phyloP scores from a whole-genome alignment of 257 asterid genomes.

The Solanum chmielewskii region DNA sequence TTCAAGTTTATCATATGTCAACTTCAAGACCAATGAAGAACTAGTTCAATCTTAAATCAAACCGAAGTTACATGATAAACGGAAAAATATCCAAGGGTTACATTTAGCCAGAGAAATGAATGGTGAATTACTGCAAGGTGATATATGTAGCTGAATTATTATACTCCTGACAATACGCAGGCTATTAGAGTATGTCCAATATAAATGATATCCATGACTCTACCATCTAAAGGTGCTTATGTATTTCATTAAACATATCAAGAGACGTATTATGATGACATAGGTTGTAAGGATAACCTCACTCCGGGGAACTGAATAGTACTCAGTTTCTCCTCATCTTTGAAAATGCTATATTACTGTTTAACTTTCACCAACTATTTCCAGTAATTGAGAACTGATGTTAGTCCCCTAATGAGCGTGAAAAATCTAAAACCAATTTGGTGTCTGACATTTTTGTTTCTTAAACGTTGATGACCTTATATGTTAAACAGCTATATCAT shows the following conservation, averaged over 20 bases:
- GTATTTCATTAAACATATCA: background rate
- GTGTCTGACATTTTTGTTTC: background rate
- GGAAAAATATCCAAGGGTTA: background rate
- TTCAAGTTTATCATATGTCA: background rate
- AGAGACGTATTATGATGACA: background rate
- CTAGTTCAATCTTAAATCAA: background rate
- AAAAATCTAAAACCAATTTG: background rate
- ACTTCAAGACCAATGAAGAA: background rate
- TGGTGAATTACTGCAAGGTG: background rate
- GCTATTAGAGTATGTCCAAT: background rate
- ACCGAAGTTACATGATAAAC: background rate
- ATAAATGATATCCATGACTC: background rate
- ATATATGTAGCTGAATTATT: background rate
- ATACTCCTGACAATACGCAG: background rate
- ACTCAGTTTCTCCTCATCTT: background rate
- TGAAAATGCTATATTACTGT: background rate
- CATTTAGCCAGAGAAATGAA: background rate
- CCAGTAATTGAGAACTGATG: background rate
- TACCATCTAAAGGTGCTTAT: background rate
- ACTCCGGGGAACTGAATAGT: background rate
- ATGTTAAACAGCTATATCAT: background rate
- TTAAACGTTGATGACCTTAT: background rate
- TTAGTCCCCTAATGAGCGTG: background rate
- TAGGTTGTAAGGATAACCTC: background rate
- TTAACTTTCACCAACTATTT: background rate